Evolutionary conservation across 176 grass and related monocot genomes (phyloP), one percentile per base, ranked within the genome.

Genomic region (Rhipidocladum racemiflorum): DNA sequence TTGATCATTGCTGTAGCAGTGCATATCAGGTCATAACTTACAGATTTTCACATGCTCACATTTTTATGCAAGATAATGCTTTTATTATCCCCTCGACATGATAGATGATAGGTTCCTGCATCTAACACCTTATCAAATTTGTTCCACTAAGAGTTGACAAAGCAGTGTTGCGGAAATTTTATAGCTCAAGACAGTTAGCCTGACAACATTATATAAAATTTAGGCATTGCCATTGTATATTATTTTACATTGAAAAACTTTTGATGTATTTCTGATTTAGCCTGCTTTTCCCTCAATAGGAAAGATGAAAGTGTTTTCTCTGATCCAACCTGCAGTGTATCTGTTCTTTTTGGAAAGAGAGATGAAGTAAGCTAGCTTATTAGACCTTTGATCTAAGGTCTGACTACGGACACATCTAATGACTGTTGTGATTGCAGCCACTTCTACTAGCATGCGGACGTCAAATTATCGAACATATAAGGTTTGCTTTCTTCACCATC

Each of bases 321-420:
- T 15, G 96, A 98, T 36, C 96, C 96, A 80, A 93, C 88, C 84
- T 98, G 88, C 77, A 90, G 86, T 53, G 83, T 98, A 32, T 89
- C 90, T 71, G 85, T 98, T 61, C 83, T 95, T 70, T 98, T 98
- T 84, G 96, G 96, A 67, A 98, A 98, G 85, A 95, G 95, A 88
- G 89, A 98, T 83, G 96, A 93, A 89, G 96, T 90, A 81, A 76
- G 39, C n/a, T n/a, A n/a, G n/a, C 5, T 81, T 27, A n/a, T 76
- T 5, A 63, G 9, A 73, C 65, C 21, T 35, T 69, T 40, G 34
- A 54, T 75, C 50, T 60, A 44, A 20, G 10, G 23, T 53, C 50
- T 83, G 35, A 87, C 25, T 63, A 46, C 83, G 67, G 12, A 76
- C 7, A 13, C 9, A 70, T 61, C 28, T 86, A 75, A 87, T 18